phyloP scores from a whole-genome alignment of 2,329 filamentous ascomycete species.

The Epichloe elymi region DNA sequence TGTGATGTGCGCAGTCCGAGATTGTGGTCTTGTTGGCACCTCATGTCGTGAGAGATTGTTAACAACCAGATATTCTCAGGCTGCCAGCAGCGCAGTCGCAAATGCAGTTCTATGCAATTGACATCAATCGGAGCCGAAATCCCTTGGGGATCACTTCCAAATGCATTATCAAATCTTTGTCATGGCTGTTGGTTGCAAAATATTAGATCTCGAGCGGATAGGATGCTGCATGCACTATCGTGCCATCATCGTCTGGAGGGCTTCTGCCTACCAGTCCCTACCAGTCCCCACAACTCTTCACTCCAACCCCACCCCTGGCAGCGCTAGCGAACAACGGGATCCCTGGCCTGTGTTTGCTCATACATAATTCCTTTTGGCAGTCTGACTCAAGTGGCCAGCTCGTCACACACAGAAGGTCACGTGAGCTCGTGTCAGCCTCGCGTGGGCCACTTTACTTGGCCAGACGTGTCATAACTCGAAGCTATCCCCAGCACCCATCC shows the following conservation, averaged over 20 bases:
- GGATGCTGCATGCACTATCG: conserved; percentile 8
- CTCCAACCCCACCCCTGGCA: neutral
- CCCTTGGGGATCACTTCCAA: neutral
- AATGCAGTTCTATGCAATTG: neutral
- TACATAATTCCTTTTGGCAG: neutral
- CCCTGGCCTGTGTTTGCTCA: neutral
- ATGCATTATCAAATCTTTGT: neutral
- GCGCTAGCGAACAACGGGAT: neutral
- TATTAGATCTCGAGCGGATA: neutral
- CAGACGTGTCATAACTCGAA: conserved; percentile 7
- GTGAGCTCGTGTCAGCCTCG: conserved; percentile 1
- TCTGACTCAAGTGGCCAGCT: neutral
- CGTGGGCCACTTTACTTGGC: neutral
- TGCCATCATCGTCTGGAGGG: conserved; percentile 4
- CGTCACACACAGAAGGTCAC: neutral
- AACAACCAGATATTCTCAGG: neutral
- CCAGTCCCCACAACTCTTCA: neutral
- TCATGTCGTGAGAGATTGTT: neutral
- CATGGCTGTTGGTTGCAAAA: neutral
- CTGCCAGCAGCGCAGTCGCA: neutral
- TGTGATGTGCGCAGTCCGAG: conserved; percentile 2
- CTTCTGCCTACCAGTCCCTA: neutral
- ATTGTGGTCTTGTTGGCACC: neutral
- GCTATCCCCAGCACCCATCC: conserved; percentile 2
- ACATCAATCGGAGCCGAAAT: neutral